A percentile compares a stretch with the other conserved stretches of the same genome.
Conservation (phyloP, 345 rosid species). For the Hypericum androsaemum region DNA sequence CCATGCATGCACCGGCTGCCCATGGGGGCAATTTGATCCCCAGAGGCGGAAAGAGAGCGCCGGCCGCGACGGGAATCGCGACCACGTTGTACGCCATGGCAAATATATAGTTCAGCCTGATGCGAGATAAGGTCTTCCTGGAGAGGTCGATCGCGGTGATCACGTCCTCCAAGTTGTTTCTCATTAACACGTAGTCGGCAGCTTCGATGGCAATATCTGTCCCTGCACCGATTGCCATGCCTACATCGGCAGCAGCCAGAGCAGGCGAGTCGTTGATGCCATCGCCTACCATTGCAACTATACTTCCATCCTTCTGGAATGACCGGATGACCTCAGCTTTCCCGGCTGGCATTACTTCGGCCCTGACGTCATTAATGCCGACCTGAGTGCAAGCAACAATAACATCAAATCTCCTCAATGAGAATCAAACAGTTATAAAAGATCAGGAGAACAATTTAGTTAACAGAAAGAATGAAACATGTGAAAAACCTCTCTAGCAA, state of each 20-base stretch:
- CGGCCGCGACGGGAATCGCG: conserved; percentile 5
- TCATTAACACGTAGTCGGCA: conserved; percentile 1
- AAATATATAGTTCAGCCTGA: not conserved
- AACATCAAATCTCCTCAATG: not conserved
- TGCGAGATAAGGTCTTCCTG: not conserved
- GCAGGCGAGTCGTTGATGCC: conserved; percentile 13
- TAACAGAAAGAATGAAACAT: not conserved
- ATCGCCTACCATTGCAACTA: conserved; percentile 11
- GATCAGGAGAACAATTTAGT: not conserved
- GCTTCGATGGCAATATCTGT: conserved; percentile 6
- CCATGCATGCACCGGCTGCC: conserved; percentile 4
- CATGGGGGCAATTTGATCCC: not conserved
- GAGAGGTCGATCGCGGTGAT: not conserved
- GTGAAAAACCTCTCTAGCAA: conserved; percentile 65
- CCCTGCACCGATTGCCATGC: conserved; percentile 5
- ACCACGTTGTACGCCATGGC: not conserved
- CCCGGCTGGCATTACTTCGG: not conserved
- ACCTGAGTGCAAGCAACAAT: conserved; percentile 36
- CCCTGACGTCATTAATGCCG: conserved; percentile 32
- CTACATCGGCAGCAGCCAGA: conserved; percentile 2
- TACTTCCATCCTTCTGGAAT: not conserved
- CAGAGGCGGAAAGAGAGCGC: not conserved
- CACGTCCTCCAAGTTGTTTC: not conserved
- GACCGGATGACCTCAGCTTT: not conserved
- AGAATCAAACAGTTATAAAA: not conserved